Evolutionary conservation across 441 rosid species (phyloP).

Genomic region (Syzygium syzygioides): DNA sequence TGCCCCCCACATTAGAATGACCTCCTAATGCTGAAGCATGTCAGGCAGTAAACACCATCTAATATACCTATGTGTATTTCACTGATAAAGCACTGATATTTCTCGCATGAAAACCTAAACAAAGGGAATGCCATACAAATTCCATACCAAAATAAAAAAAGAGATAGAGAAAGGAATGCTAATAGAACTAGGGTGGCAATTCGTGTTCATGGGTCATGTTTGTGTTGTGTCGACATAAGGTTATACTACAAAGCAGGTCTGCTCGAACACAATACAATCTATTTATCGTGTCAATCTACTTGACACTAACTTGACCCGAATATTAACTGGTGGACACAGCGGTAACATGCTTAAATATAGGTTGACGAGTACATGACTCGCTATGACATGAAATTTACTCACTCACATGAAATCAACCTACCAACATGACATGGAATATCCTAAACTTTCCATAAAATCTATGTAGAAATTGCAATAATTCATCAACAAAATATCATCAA

Average conservation of each 20-base stretch:
- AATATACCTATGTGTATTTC: background rate
- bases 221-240: background rate
- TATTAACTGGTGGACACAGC: background rate
- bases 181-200: background rate
- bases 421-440: background rate
- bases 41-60: background rate
- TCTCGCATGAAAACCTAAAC: too few species aligned
- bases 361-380: background rate
- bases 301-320: background rate
- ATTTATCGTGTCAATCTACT: background rate
- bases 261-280: background rate
- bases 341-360: too few species aligned
- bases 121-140: too few species aligned
- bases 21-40: background rate
- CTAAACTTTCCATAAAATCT: background rate
- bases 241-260: background rate
- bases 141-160: too few species aligned
- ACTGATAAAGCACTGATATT: too few species aligned
- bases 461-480: background rate
- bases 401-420: background rate
- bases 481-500: background rate
- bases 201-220: background rate
- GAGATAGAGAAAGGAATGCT: background rate
- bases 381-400: background rate
- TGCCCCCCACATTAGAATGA: background rate